phyloP scores from a whole-genome alignment of 225 moss, liverwort and hornwort genomes.

The Neckera pumila region DNA sequence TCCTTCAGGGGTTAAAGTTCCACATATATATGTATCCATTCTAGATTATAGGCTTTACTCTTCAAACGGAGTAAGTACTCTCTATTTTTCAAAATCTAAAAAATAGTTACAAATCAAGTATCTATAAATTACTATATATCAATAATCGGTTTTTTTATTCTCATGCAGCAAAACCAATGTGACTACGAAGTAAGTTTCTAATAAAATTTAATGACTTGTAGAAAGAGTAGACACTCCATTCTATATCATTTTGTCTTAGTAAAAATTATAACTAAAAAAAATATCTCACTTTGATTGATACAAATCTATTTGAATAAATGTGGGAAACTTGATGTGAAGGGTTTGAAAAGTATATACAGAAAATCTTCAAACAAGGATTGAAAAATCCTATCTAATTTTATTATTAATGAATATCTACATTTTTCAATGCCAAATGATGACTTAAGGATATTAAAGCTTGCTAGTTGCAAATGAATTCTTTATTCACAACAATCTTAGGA shows the following conservation, averaged over 20 bases:
- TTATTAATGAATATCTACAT: background rate
- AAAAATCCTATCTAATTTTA: background rate
- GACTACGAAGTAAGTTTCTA: too few relatives aligned
- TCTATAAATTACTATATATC: background rate
- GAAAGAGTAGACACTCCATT: background rate
- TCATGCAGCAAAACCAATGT: background rate
- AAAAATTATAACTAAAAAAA: background rate
- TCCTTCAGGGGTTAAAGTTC: too few relatives aligned
- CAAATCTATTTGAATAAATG: background rate
- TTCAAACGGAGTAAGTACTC: accelerated
- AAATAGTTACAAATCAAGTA: background rate
- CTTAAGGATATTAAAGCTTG: background rate
- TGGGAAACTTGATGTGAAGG: background rate
- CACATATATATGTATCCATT: background rate
- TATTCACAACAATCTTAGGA: background rate
- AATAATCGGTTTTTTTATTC: background rate
- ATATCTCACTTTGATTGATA: background rate
- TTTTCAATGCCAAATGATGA: background rate
- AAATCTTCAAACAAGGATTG: background rate
- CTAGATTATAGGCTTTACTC: background rate
- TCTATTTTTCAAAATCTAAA: background rate
- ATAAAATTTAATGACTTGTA: background rate
- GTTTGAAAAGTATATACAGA: background rate
- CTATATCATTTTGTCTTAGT: background rate
- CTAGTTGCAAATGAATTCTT: background rate